A percentile compares a stretch with the other conserved stretches of the same genome.
phyloP scores from a whole-genome alignment of 2,329 filamentous ascomycete genomes.

The Cladosporium velox region DNA sequence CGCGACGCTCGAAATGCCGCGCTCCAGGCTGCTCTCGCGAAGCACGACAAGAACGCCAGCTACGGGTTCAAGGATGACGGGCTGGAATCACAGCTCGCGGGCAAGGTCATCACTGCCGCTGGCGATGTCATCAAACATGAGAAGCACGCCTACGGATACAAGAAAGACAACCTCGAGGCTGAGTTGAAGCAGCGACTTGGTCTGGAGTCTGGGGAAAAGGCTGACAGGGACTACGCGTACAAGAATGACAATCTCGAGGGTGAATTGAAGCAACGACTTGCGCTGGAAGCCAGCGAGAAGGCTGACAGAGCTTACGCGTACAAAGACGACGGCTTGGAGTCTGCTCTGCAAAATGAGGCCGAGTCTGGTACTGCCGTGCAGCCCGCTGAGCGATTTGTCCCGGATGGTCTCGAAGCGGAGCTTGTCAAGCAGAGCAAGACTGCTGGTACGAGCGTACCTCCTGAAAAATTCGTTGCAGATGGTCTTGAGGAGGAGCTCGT shows the following conservation, averaged over 20 bases:
- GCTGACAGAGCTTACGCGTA: slow-evolving; percentile 11
- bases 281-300: not conserved
- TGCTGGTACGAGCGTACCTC: not conserved
- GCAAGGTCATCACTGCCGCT: not conserved
- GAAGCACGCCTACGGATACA: not conserved
- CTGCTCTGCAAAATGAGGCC: not conserved
- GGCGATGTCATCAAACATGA: not conserved
- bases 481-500: slow-evolving; percentile 1
- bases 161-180: slow-evolving; percentile 9
- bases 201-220: not conserved
- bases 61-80: slow-evolving; percentile 28
- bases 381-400: not conserved
- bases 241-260: slow-evolving; percentile 8
- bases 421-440: slow-evolving; percentile 9
- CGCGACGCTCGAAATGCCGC: not conserved
- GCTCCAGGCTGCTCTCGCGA: slow-evolving; percentile 31
- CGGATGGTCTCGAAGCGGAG: slow-evolving; percentile 18
- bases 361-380: not conserved
- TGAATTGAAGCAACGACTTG: not conserved
- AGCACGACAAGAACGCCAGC: slow-evolving; percentile 27
- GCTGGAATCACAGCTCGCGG: slow-evolving; percentile 28
- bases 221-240: not conserved
- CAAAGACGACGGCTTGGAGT: slow-evolving; percentile 20
- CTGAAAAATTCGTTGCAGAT: slow-evolving; percentile 1
- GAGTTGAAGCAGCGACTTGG: not conserved